Evolutionary conservation across 108 stramenopile species (phyloP).

Genomic region (Cyclotella choctawhatcheeana): DNA sequence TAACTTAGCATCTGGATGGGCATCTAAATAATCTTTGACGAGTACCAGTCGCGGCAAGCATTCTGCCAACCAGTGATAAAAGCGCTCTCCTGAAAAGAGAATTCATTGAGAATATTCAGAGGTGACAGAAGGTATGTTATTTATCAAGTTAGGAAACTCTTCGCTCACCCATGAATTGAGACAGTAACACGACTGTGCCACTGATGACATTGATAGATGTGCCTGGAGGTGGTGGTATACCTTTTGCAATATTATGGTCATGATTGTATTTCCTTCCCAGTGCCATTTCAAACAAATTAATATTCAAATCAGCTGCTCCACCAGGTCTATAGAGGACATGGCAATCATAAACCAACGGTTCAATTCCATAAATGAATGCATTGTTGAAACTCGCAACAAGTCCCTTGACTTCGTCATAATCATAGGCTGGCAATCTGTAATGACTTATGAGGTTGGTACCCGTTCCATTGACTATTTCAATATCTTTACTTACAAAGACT

Average conservation of each 20-base stretch:
- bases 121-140: no score
- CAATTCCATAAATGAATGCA: not conserved
- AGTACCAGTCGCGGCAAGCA: conserved; percentile 2
- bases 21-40: conserved; percentile 1
- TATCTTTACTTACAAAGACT: not conserved
- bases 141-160: no score
- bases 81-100: not conserved
- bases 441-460: not conserved
- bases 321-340: not conserved
- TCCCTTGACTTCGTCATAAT: conserved; percentile 3
- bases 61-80: conserved; percentile 1
- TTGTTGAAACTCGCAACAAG: conserved; percentile 2
- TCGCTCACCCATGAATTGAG: no score
- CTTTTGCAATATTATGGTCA: not conserved
- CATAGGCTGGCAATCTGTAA: not conserved
- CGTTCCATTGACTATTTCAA: not conserved
- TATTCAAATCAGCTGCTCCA: not conserved
- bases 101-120: no score
- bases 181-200: not conserved
- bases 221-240: not conserved
- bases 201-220: not conserved
- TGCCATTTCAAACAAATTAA: not conserved
- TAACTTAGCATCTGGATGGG: conserved; percentile 2
- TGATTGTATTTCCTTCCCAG: not conserved
- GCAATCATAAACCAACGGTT: conserved; percentile 3